phyloP scores from a whole-genome alignment of 129 eudicot genomes.

The Tanacetum coccineum region DNA sequence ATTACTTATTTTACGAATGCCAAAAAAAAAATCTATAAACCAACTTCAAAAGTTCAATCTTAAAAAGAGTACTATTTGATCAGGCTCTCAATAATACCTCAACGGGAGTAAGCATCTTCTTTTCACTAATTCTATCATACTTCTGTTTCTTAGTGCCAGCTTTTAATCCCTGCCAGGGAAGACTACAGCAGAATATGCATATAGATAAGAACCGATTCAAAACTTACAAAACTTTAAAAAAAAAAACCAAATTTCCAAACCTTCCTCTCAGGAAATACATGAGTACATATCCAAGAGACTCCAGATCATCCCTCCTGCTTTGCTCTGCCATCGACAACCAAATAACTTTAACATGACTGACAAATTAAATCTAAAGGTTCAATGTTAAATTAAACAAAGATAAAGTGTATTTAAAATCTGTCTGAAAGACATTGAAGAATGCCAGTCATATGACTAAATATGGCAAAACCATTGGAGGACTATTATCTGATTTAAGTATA shows the following conservation, averaged over 20 bases:
- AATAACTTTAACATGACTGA: neutral
- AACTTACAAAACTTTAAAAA: neutral
- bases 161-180: constrained; percentile 74
- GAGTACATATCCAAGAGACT: constrained; percentile 85
- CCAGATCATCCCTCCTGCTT: constrained; percentile 91
- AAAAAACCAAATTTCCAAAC: constrained; percentile 26
- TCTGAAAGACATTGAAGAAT: too few relatives aligned
- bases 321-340: constrained; percentile 47
- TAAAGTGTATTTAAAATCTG: too few relatives aligned
- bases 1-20: neutral
- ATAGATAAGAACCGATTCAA: neutral
- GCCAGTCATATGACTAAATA: too few relatives aligned
- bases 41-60: neutral
- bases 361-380: neutral
- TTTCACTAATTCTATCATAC: constrained; percentile 65
- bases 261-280: constrained; percentile 90
- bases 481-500: too few relatives aligned
- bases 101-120: constrained; percentile 66
- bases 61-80: neutral
- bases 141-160: constrained; percentile 75
- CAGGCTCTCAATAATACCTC: constrained; percentile 36
- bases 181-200: constrained; percentile 31
- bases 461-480: too few relatives aligned
- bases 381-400: too few relatives aligned
- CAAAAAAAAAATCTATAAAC: neutral